These are phyloP conservation scores for Fusarium cicatricum DNA, from an alignment of 2,329 filamentous ascomycete species.

Conservation along the genomic window DNA sequence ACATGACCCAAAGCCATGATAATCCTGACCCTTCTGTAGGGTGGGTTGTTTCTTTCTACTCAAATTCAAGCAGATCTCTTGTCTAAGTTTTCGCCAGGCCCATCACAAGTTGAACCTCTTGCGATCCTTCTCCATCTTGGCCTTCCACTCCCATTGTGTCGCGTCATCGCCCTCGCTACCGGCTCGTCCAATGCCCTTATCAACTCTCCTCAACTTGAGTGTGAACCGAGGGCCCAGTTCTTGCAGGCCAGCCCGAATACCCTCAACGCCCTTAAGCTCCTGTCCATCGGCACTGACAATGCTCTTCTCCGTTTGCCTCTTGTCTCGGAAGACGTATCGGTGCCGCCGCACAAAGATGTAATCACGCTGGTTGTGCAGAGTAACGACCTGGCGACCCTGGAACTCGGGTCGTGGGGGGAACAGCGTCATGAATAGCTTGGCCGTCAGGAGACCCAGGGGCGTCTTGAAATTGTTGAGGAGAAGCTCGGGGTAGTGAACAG, in stretches of 20 bases:
- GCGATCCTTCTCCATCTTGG: conserved; percentile 90
- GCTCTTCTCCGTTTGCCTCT: conserved; percentile 84
- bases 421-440: conserved; percentile 73
- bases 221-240: conserved; percentile 81
- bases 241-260: conserved; percentile 85
- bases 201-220: conserved; percentile 87
- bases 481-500: conserved; percentile 90
- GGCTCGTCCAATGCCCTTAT: conserved; percentile 81
- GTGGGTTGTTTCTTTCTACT: conserved; percentile 3
- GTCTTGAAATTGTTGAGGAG: conserved; percentile 95
- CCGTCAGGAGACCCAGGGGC: conserved; percentile 86
- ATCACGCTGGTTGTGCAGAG: conserved; percentile 93
- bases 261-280: conserved; percentile 83
- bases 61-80: conserved; percentile 23
- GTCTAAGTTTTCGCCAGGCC: conserved; percentile 1
- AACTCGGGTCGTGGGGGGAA: conserved; percentile 82
- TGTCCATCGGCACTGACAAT: conserved; percentile 84
- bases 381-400: conserved; percentile 87
- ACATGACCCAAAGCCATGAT: background rate
- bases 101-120: conserved; percentile 89
- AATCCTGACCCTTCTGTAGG: conserved; percentile 5
- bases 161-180: conserved; percentile 76
- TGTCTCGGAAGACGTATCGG: conserved; percentile 92
- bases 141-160: conserved; percentile 96
- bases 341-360: conserved; percentile 94